These are phyloP conservation scores for Fraxinus albicans DNA, from an alignment of 305 asterid genomes.

Conservation along the genomic window DNA sequence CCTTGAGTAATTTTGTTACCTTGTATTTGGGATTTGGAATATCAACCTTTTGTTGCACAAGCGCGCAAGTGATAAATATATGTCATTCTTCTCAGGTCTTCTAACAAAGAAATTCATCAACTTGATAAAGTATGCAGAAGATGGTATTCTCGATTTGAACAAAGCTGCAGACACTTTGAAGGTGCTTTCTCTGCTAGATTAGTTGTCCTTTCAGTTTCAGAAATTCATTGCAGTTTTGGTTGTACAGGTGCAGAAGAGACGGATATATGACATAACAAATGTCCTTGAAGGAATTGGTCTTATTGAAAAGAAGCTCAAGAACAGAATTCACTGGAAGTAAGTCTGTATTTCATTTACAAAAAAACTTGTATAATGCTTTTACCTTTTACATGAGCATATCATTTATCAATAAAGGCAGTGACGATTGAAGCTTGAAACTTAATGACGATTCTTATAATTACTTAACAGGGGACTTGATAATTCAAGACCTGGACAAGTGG, in stretches of 20 bases:
- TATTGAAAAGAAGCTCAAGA: slow-evolving; percentile 93
- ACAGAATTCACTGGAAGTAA: slow-evolving; percentile 94
- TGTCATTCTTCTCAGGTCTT: slow-evolving; percentile 62
- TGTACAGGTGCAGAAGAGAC: slow-evolving; percentile 92
- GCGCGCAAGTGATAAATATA: slow-evolving; percentile 20
- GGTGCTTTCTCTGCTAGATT: slow-evolving; percentile 44
- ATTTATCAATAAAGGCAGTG: slow-evolving; percentile 6
- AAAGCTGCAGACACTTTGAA: slow-evolving; percentile 93
- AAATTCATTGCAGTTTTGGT: slow-evolving; percentile 24
- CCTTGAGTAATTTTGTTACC: slow-evolving; percentile 59
- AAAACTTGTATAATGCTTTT: slow-evolving; percentile 18
- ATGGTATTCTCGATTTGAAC: slow-evolving; percentile 90
- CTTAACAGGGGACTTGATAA: slow-evolving; percentile 78
- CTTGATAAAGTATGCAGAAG: slow-evolving; percentile 87
- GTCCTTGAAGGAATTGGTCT: slow-evolving; percentile 99
- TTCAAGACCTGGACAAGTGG: slow-evolving; percentile 74
- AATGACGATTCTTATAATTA: slow-evolving; percentile 28
- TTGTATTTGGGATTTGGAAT: slow-evolving; percentile 19
- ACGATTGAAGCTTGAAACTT: slow-evolving; percentile 14
- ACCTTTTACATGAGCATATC: neutral
- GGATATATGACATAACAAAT: slow-evolving; percentile 94
- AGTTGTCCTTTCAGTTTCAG: neutral
- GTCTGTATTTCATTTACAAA: slow-evolving; percentile 28
- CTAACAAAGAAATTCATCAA: slow-evolving; percentile 76
- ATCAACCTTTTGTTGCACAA: slow-evolving; percentile 9